Evolutionary conservation across 2,329 filamentous ascomycete genomes (phyloP).

Genomic region (Bipolaris cookei): DNA sequence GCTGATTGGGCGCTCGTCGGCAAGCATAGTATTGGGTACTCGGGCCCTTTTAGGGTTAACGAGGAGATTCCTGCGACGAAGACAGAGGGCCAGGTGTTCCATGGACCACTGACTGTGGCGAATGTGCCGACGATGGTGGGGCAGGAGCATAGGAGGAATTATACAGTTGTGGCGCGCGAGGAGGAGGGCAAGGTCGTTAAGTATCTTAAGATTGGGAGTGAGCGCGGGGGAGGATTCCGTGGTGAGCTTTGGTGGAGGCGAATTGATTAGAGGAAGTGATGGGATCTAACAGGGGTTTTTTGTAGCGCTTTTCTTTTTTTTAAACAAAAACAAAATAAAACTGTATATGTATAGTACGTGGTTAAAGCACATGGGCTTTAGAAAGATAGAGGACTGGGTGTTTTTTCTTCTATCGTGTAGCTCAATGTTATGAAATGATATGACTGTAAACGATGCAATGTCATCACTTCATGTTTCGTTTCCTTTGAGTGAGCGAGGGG

Average conservation of each 20-base stretch:
- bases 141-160: constrained; percentile 29
- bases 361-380: too few species aligned
- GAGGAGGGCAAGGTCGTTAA: constrained; percentile 17
- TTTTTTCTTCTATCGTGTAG: too few species aligned
- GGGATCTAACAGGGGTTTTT: neutral
- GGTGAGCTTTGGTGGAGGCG: constrained; percentile 36
- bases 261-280: constrained; percentile 13
- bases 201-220: constrained; percentile 34
- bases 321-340: too few species aligned
- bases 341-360: too few species aligned
- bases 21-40: constrained; percentile 37
- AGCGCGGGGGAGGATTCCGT: constrained; percentile 29
- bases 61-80: constrained; percentile 21
- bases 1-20: constrained; percentile 40
- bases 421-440: too few species aligned
- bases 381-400: too few species aligned
- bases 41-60: constrained; percentile 31
- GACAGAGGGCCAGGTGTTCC: constrained; percentile 33
- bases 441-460: too few species aligned
- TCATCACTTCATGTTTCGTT: too few species aligned
- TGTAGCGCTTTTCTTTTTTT: neutral
- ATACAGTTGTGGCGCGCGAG: constrained; percentile 24
- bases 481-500: too few species aligned
- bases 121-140: constrained; percentile 38
- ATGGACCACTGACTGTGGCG: constrained; percentile 34